A percentile compares a stretch with the other conserved stretches of the same genome.
phyloP scores from a whole-genome alignment of 352 stramenopile genomes.

The Phytophthora megakarya region DNA sequence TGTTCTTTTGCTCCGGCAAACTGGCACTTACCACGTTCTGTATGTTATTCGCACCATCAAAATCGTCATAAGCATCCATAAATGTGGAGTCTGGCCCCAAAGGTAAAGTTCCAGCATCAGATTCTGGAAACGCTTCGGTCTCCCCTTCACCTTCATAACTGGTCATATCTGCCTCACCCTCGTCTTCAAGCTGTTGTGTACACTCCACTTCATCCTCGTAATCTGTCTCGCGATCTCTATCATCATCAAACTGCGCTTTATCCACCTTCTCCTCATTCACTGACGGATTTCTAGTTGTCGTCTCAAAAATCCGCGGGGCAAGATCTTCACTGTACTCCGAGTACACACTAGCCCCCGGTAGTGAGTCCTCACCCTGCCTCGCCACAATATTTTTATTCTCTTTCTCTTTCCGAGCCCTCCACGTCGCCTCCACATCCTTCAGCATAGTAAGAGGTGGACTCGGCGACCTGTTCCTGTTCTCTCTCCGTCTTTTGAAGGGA shows the following conservation, averaged over 20 bases:
- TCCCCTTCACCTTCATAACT: constrained; percentile 25
- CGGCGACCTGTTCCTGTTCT: neutral
- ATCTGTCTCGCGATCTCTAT: constrained; percentile 29
- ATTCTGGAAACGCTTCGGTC: constrained; percentile 26
- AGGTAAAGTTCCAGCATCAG: constrained; percentile 32
- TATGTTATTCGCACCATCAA: constrained; percentile 5
- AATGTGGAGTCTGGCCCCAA: constrained; percentile 18
- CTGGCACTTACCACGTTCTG: constrained; percentile 2
- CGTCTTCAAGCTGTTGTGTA: constrained; percentile 57
- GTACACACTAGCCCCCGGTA: constrained; percentile 14
- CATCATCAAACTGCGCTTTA: constrained; percentile 17
- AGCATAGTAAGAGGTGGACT: constrained; percentile 37
- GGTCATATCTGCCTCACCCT: constrained; percentile 23
- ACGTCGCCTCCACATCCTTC: constrained; percentile 29
- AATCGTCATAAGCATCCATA: constrained; percentile 11
- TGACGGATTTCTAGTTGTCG: neutral
- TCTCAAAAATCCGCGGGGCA: constrained; percentile 25
- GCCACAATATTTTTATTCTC: neutral
- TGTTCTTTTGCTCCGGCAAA: constrained; percentile 1
- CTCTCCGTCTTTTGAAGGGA: constrained; percentile 4
- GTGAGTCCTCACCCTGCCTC: neutral
- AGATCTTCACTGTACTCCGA: constrained; percentile 45
- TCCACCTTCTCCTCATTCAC: constrained; percentile 16
- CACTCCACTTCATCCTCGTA: constrained; percentile 40
- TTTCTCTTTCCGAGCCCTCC: constrained; percentile 25